Evolutionary conservation across 371 early-diverging fungal species (phyloP).

Genomic region (Blastocladiella emersonii): DNA sequence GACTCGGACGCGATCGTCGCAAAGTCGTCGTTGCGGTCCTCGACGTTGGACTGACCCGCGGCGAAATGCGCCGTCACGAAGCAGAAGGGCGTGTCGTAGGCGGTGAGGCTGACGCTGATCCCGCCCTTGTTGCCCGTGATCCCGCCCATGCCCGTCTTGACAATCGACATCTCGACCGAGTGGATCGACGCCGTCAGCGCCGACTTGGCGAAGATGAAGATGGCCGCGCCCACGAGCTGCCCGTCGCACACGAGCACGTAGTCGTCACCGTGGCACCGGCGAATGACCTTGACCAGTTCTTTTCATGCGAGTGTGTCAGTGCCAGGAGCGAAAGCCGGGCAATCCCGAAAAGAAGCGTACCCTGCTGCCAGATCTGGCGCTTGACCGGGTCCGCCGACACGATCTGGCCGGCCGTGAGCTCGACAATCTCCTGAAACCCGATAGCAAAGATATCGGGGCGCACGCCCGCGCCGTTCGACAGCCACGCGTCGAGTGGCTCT

Average conservation of each 20-base stretch:
- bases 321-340: neutral
- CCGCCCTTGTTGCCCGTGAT: conserved; percentile 85
- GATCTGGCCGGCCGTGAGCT: conserved; percentile 61
- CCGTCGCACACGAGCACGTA: conserved; percentile 6
- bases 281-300: conserved; percentile 1
- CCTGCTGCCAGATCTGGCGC: conserved; percentile 21
- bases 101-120: conserved; percentile 56
- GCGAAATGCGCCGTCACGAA: conserved; percentile 85
- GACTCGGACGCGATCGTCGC: conserved; percentile 36
- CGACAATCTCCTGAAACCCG: conserved; percentile 90
- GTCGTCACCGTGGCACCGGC: neutral
- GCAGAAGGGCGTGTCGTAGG: conserved; percentile 65
- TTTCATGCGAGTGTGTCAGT: neutral
- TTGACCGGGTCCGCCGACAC: conserved; percentile 58
- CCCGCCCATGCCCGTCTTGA: conserved; percentile 3
- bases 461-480: conserved; percentile 11
- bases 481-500: conserved; percentile 52
- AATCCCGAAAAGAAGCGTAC: neutral
- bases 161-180: neutral
- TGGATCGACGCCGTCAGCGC: neutral
- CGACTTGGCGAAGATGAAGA: conserved; percentile 7
- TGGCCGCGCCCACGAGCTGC: conserved; percentile 13
- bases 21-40: conserved; percentile 78
- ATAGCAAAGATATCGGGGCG: conserved; percentile 68
- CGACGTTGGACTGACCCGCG: conserved; percentile 60